Percentiles rank a stretch among this genome's conserved stretches.
phyloP scores from a whole-genome alignment of 306 rosid species.

The Castanopsis chinensis region DNA sequence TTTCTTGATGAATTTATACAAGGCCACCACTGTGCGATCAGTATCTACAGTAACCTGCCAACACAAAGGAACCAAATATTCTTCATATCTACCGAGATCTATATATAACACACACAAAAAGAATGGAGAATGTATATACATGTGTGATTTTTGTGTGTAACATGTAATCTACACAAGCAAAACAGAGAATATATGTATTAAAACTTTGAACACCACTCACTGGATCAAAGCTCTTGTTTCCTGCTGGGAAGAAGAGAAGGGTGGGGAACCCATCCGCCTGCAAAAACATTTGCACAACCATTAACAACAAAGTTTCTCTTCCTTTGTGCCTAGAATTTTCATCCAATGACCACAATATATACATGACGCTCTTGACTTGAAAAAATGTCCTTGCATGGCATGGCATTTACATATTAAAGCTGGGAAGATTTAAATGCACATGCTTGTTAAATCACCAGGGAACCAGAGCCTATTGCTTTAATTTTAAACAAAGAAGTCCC shows the following conservation, averaged over 20 bases:
- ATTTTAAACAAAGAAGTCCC: no score
- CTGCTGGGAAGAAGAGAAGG: conserved; percentile 63
- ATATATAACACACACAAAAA: neutral
- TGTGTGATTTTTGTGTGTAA: no score
- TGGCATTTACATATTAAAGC: neutral
- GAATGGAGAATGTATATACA: no score
- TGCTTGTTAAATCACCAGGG: neutral
- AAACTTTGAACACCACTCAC: conserved; percentile 33
- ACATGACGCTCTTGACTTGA: neutral
- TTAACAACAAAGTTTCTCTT: neutral
- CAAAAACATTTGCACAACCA: conserved; percentile 7
- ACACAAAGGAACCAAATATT: conserved; percentile 23
- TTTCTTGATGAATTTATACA: conserved; percentile 88
- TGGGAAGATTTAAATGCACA: neutral
- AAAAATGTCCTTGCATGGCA: neutral
- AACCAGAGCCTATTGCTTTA: neutral
- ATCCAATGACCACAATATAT: neutral
- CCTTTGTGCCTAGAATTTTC: neutral
- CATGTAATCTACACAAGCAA: neutral
- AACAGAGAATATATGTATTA: neutral
- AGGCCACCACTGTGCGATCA: conserved; percentile 95
- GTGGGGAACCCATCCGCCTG: conserved; percentile 69
- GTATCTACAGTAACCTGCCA: conserved; percentile 75
- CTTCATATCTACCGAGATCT: neutral
- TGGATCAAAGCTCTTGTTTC: conserved; percentile 69